Percentiles rank a stretch among this genome's conserved stretches.
These are phyloP conservation scores for Diaporthe vaccinii DNA, from an alignment of 2,329 filamentous ascomycete genomes.

Conservation along the genomic window DNA sequence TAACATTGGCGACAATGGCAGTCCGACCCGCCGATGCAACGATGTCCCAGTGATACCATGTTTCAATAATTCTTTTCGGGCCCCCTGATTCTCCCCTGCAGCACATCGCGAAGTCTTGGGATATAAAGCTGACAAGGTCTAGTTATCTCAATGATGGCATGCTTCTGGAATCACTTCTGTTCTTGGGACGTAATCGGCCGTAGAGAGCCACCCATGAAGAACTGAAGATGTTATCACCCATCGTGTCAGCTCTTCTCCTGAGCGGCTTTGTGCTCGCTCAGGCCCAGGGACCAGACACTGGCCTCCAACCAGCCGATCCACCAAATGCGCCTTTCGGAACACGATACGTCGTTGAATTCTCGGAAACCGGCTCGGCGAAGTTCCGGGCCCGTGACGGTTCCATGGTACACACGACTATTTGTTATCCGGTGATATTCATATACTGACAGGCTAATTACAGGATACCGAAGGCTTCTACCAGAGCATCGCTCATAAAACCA, in stretches of 20 bases:
- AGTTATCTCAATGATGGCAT: background rate
- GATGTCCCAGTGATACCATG: background rate
- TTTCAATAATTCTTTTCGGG: background rate
- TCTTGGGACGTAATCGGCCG: background rate
- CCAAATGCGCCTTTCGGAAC: background rate
- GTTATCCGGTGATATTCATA: background rate
- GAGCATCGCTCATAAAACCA: constrained; percentile 6
- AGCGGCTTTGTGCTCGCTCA: background rate
- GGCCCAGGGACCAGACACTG: background rate
- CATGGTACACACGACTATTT: background rate
- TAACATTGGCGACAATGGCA: background rate
- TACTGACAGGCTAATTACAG: background rate
- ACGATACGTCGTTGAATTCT: constrained; percentile 11
- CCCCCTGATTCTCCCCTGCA: background rate
- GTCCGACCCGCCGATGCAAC: background rate
- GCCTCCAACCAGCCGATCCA: background rate
- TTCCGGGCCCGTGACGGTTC: constrained; percentile 2
- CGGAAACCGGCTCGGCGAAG: constrained; percentile 4
- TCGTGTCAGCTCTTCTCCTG: background rate
- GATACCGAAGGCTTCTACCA: constrained; percentile 6
- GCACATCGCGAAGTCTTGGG: background rate
- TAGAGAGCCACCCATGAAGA: background rate
- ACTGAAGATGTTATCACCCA: background rate
- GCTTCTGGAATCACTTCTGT: too few relatives aligned
- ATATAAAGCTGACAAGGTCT: background rate